Evolutionary conservation across 441 rosid genomes (phyloP), one percentile per base, ranked within the genome.

Genomic region (Croton setiger): DNA sequence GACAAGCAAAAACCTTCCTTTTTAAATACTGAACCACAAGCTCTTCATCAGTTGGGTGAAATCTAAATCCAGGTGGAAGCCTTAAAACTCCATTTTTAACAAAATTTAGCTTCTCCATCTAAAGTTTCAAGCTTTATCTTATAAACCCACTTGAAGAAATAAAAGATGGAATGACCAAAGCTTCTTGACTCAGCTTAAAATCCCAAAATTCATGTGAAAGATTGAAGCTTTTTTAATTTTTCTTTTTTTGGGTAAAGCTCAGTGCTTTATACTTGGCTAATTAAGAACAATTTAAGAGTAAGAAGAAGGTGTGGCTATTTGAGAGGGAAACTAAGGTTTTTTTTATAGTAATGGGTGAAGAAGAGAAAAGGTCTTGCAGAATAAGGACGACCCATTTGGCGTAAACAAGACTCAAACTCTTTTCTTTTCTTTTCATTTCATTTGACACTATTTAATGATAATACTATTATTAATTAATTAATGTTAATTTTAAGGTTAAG

Each of bases 31-130:
- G 95, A 79, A 92, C 83, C 4, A 95, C 93, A 52, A 95, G 92
- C 72, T 95, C 98, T 63, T 95, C 96, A 66, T 92, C 99, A 7
- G 98, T 95, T 0, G 99, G 99, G 68, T 95, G 98, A 79, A 95
- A 92, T 37, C 99, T 79, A 63, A 95, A 95, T 1, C 99, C 99
- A 49, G 96, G 99, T 43, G 99, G 98, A 71, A 95, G 69, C 78
- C 96, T 88, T 7, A 92, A 72, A 23, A 83, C 89, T 53, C 96
- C 95, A 76, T 92, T 89, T 71, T 83, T 92, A 7, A 92, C 88
- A 58, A 92, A 89, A 74, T 77, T 87, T 23, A 84, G 81, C 85
- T 84, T 95, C 79, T 90, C 97, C 99, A 90, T 88, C 66, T 52
- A 20, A 12, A n/a, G 55, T 11, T 63, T 45, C 13, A 11, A 23